Evolutionary conservation across 2,329 filamentous ascomycete genomes (phyloP).

Genomic region (Didymella glomerata): DNA sequence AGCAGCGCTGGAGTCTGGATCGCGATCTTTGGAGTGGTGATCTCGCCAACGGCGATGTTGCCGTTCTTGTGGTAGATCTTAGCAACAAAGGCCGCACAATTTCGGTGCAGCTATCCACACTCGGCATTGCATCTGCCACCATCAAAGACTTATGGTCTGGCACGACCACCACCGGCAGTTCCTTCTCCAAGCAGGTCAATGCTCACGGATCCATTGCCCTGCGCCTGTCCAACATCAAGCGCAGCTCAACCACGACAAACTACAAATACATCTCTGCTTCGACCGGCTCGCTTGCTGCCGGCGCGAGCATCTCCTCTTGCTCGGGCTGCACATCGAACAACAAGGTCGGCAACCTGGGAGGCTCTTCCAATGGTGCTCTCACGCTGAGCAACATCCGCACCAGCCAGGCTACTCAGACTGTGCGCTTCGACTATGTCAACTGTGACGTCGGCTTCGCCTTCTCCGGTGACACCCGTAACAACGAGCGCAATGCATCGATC

Average conservation of each 20-base stretch:
- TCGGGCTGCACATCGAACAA: conserved; percentile 29
- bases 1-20: conserved; percentile 30
- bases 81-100: conserved; percentile 29
- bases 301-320: conserved; percentile 27
- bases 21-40: conserved; percentile 33
- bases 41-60: conserved; percentile 32
- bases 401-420: conserved; percentile 25
- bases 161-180: conserved; percentile 18
- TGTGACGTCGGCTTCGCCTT: conserved; percentile 25
- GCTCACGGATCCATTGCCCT: conserved; percentile 29
- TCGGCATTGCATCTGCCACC: conserved; percentile 27
- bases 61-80: conserved; percentile 30
- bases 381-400: conserved; percentile 33
- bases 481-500: conserved; percentile 29
- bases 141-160: conserved; percentile 33
- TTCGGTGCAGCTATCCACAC: conserved; percentile 24
- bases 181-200: conserved; percentile 31
- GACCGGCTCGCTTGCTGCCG: conserved; percentile 26
- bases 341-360: conserved; percentile 32
- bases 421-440: conserved; percentile 33
- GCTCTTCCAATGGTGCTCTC: conserved; percentile 23
- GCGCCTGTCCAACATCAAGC: conserved; percentile 30
- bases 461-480: conserved; percentile 25
- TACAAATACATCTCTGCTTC: conserved; percentile 31
- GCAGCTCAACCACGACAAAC: conserved; percentile 16